Evolutionary conservation across 2,329 filamentous ascomycete species (phyloP).

Genomic region (Biscogniauxia sp.): DNA sequence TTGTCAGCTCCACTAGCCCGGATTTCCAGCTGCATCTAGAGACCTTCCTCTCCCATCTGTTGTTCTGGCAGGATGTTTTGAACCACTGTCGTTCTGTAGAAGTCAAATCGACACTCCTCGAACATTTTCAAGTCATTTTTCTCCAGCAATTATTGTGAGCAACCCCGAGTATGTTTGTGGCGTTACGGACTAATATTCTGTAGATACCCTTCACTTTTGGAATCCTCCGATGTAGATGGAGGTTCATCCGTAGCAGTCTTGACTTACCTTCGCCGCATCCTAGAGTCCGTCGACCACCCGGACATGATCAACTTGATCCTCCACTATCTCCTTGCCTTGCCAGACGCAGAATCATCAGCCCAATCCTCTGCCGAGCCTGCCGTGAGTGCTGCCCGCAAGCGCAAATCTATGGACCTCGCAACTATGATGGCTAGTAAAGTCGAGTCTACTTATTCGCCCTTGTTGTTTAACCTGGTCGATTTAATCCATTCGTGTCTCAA

Average conservation of each 20-base stretch:
- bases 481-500: conserved; percentile 81
- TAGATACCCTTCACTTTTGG: conserved; percentile 90
- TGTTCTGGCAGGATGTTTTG: conserved; percentile 98
- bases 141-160: conserved; percentile 86
- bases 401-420: conserved; percentile 85
- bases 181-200: conserved; percentile 9
- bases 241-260: conserved; percentile 95
- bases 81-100: conserved; percentile 92
- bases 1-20: conserved; percentile 70
- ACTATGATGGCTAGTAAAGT: conserved; percentile 74
- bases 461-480: conserved; percentile 91
- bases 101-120: conserved; percentile 87
- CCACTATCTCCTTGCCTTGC: conserved; percentile 84
- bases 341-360: conserved; percentile 49
- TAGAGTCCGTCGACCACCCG: conserved; percentile 88
- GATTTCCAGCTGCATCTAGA: conserved; percentile 84
- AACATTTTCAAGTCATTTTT: conserved; percentile 97
- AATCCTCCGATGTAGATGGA: conserved; percentile 95
- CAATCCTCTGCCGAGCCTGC: conserved; percentile 44
- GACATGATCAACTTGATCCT: conserved; percentile 94
- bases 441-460: conserved; percentile 72
- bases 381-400: conserved; percentile 69
- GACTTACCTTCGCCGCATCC: conserved; percentile 85
- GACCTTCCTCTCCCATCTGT: conserved; percentile 88
- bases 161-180: background rate